phyloP scores from a whole-genome alignment of 257 asterid species.

The Solanum sparsipilum region DNA sequence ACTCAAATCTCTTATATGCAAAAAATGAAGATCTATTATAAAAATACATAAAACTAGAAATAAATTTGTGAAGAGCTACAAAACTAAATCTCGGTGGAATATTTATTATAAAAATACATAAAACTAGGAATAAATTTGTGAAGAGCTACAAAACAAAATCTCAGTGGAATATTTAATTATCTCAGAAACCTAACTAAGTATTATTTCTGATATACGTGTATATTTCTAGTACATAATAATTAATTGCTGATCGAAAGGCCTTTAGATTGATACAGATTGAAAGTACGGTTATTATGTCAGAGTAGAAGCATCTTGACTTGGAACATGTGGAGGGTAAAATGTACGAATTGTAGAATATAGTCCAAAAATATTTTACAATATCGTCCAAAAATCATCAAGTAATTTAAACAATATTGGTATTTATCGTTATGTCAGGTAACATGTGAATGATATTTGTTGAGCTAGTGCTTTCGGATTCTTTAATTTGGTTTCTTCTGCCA shows the following conservation, averaged over 20 bases:
- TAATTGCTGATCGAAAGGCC: background rate
- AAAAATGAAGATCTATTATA: background rate
- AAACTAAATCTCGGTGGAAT: background rate
- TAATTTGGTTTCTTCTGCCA: background rate
- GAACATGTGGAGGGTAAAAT: background rate
- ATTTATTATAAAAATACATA: background rate
- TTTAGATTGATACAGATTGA: background rate
- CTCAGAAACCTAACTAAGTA: background rate
- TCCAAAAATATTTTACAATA: background rate
- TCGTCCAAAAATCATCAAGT: background rate
- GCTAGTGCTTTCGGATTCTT: constrained; percentile 1
- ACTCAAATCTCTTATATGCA: background rate
- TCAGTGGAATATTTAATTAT: background rate
- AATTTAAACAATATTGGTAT: background rate
- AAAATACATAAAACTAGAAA: background rate
- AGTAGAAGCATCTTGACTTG: background rate
- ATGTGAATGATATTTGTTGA: constrained; percentile 7
- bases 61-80: background rate
- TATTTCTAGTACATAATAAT: background rate
- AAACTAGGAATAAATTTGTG: background rate
- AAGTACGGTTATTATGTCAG: background rate
- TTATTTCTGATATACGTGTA: background rate
- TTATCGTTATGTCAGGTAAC: background rate
- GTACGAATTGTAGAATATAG: constrained; percentile 4
- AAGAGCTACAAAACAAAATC: background rate